Conservation (phyloP, 306 rosid species). For the Erythrophleum fordii region DNA sequence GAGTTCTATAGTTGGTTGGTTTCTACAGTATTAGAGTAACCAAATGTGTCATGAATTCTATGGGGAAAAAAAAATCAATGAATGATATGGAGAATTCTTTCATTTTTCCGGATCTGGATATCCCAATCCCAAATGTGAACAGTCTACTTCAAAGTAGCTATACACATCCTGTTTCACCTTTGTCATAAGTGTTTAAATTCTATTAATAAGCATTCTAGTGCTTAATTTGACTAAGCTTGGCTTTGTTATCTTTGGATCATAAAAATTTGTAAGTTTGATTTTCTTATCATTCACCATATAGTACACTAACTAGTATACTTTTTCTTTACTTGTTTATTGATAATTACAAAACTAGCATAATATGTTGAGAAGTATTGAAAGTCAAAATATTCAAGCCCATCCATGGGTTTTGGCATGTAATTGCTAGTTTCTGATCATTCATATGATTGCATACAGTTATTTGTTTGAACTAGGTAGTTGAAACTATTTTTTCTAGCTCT, state of each 20-base stretch:
- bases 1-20: slow-evolving; percentile 43
- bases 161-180: slow-evolving; percentile 29
- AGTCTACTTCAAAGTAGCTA: slow-evolving; percentile 16
- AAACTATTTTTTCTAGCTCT: slow-evolving; percentile 12
- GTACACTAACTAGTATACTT: slow-evolving; percentile 9
- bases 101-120: slow-evolving; percentile 5
- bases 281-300: slow-evolving; percentile 21
- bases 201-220: slow-evolving; percentile 23
- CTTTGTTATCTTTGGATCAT: slow-evolving; percentile 24
- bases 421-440: background rate
- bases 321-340: background rate
- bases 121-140: slow-evolving; percentile 14
- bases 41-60: slow-evolving; percentile 23
- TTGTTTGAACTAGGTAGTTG: slow-evolving; percentile 3
- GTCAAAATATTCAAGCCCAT: slow-evolving; percentile 29
- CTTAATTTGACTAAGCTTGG: slow-evolving; percentile 33
- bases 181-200: slow-evolving; percentile 20
- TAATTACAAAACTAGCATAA: slow-evolving; percentile 15
- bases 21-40: slow-evolving; percentile 17
- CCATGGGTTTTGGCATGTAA: slow-evolving; percentile 28
- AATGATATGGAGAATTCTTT: background rate
- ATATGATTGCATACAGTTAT: background rate
- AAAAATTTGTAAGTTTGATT: slow-evolving; percentile 32
- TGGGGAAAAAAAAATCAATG: slow-evolving; percentile 1
- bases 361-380: slow-evolving; percentile 26